These are phyloP conservation scores for Trametes sanguinea DNA, from an alignment of 768 basidiomycete genomes.

Conservation along the genomic window DNA sequence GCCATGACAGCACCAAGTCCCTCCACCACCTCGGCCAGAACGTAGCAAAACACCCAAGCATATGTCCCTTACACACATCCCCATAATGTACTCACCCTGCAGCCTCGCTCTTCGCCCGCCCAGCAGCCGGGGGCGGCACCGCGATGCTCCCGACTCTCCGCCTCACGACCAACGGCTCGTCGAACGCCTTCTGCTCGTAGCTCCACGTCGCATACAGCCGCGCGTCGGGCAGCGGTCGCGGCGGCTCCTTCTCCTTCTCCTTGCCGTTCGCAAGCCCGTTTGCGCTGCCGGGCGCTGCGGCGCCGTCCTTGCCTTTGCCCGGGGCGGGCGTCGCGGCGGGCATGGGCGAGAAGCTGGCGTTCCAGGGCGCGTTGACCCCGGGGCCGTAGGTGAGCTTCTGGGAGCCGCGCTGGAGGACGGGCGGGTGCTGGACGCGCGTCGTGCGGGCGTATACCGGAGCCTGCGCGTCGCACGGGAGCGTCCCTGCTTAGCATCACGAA, in stretches of 20 bases:
- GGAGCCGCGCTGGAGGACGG: constrained; percentile 53
- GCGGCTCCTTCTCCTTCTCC: constrained; percentile 29
- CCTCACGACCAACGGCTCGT: constrained; percentile 37
- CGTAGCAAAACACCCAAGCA: background rate
- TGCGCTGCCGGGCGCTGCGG: background rate
- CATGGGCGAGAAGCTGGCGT: constrained; percentile 35
- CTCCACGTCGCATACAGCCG: constrained; percentile 53
- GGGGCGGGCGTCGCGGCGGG: constrained; percentile 23
- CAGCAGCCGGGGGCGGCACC: constrained; percentile 1
- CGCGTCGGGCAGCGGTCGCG: constrained; percentile 47
- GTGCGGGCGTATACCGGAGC: constrained; percentile 62
- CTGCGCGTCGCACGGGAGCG: constrained; percentile 1
- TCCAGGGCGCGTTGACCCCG: constrained; percentile 47
- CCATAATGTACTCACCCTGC: background rate
- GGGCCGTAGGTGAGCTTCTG: constrained; percentile 45
- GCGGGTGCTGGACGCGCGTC: constrained; percentile 65
- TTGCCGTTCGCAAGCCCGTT: constrained; percentile 33
- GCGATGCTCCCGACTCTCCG: constrained; percentile 33
- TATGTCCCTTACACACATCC: background rate
- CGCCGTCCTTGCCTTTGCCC: constrained; percentile 27
- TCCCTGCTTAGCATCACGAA: background rate
- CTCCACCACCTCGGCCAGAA: background rate
- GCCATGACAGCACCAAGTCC: no score
- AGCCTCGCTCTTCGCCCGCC: constrained; percentile 22
- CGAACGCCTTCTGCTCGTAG: constrained; percentile 46